Evolutionary conservation across 345 rosid species (phyloP).

Genomic region (Citrus glauca): DNA sequence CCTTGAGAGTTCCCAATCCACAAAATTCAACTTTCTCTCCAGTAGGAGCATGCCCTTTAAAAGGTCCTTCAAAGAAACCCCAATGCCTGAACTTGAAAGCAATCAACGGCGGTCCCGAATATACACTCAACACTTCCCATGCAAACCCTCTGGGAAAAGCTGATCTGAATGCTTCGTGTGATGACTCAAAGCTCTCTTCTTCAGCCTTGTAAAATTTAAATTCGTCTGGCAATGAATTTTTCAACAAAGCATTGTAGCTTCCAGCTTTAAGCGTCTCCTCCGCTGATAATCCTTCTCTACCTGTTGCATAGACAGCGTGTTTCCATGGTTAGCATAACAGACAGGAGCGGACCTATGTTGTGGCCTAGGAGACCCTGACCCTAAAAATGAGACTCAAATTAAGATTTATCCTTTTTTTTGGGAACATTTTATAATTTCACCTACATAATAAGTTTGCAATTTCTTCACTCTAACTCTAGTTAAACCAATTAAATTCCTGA

Average conservation of each 20-base stretch:
- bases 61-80: slow-evolving; percentile 83
- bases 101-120: slow-evolving; percentile 73
- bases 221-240: slow-evolving; percentile 55
- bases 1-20: slow-evolving; percentile 71
- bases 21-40: slow-evolving; percentile 59
- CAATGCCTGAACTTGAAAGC: slow-evolving; percentile 84
- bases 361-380: too few species aligned
- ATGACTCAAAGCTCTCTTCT: slow-evolving; percentile 70
- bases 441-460: too few species aligned
- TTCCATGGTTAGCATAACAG: too few species aligned
- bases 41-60: slow-evolving; percentile 64
- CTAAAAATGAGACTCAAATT: too few species aligned
- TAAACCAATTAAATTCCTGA: neutral
- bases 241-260: slow-evolving; percentile 65
- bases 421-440: too few species aligned
- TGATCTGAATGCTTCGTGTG: slow-evolving; percentile 56
- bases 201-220: slow-evolving; percentile 62
- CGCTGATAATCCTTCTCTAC: slow-evolving; percentile 65
- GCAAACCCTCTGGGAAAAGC: slow-evolving; percentile 90
- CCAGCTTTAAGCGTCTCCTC: slow-evolving; percentile 63
- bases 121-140: slow-evolving; percentile 63
- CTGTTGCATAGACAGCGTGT: slow-evolving; percentile 21
- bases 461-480: too few species aligned
- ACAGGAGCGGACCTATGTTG: too few species aligned
- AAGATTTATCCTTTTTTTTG: too few species aligned